Evolutionary conservation across 164 flowering plant genomes (phyloP), one percentile per base, ranked within the genome.

Genomic region (Akebia trifoliata): DNA sequence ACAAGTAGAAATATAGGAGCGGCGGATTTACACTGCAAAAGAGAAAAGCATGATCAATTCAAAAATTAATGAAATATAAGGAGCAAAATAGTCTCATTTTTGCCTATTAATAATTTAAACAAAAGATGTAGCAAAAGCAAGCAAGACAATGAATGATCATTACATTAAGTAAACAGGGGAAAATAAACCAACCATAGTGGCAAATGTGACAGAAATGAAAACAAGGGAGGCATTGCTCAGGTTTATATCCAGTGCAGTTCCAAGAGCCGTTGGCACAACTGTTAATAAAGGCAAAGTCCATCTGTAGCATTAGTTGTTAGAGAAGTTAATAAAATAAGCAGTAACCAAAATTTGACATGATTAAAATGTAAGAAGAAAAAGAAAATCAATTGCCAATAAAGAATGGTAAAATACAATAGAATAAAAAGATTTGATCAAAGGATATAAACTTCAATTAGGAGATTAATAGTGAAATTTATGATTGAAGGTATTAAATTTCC

Each of bases 251-350:
- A 90, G 56, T 54, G 99, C 99, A 57, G 99, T 94, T 73, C 86
- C 94, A 63, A 94, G 79, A 64, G 93, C 95, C 14, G 91, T 94
- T 44, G 99, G 99, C 67, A 94, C 92, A 90, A 94, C 99, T 94
- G 95, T 77, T 69, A n/a, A n/a, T n/a, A 75, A 84, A 87, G 81
- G 78, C 74, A 92, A 84, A 87, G 78, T 71, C 83, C 91, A 78
- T 78, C 79, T 77, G 86, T 77, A 61, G 80, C 81, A 82, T 85
- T 83, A 87, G 89, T 79, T 72, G 60, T 80, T 56, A 76, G 74
- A 77, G 54, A 67, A 78, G 81, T 75, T 69, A 77, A 81, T 81
- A 21, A 62, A 64, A 47, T 38, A 62, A 74, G 69, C 18, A 46
- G 31, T 4, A 25, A 17, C 6, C 12, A 9, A 21, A 40, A 10